Base-by-base conservation (phyloP, 1,284 basidiomycete genomes). In the Cystobasidium slooffiae region DNA sequence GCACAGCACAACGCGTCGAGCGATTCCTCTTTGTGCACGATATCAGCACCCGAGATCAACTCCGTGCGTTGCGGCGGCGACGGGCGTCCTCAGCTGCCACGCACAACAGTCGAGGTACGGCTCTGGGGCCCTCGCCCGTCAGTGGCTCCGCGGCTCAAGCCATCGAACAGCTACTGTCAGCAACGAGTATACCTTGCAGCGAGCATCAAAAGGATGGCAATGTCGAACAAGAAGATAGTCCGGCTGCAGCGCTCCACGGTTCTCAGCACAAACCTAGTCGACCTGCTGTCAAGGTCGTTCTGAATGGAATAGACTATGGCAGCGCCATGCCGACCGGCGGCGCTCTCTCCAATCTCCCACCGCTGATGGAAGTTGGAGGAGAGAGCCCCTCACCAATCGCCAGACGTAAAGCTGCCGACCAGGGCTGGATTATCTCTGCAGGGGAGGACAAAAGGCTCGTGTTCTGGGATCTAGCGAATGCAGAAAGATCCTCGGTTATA, bases 371-470 rank as follows among this genome's bases (percentile, higher is more conserved):
- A 41, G 24, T 52, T 22, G 61, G 6, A 10, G 24, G 31, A 24
- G 53, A 9, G 6, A 22, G 18, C 22, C 44, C 44, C 1, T 55
- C 65, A n/a, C 16, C 52, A 7, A 1, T 16, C 4, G 18, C 44
- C n/a, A 44, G 47, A 44, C 20, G 7, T 10, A 59, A 39, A n/a
- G 18, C 5, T 37, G 56, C 37, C 18, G 20, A 47, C 7, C 41
- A 10, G 8, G 93, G 92, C 0, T 95, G 89, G 80, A 85, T 93
- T 82, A 83, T 94, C 49, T 91, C 87, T 52, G 92, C 89, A 0
- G 94, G 92, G 0, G 90, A 92, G 77, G 93, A 96, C 81, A 86
- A 89, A 51, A 88, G 87, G 78, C 84, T 96, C 58, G 86, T 91
- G 9, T 85, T 93, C 75, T 94, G 92, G 92, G 92, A 96, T 81